Evolutionary conservation across 1,139 yeast species (phyloP).

Genomic region (Diutina scorzettiae): DNA sequence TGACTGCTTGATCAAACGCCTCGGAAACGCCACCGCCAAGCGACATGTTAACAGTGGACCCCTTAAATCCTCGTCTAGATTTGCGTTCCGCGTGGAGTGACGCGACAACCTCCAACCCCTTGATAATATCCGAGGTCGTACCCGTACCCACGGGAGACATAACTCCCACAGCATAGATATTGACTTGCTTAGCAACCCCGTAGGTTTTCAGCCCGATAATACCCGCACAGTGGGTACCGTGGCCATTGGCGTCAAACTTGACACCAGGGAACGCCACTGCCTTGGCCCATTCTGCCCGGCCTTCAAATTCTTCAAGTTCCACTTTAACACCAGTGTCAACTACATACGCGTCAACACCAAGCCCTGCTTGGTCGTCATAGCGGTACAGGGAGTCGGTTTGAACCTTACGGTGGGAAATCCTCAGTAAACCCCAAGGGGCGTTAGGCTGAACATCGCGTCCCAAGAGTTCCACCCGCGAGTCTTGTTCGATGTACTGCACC

Average conservation of each 20-base stretch:
- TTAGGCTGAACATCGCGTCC: neutral
- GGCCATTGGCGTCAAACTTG: constrained; percentile 26
- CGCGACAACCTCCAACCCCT: constrained; percentile 32
- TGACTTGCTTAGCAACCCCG: constrained; percentile 32
- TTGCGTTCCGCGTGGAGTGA: constrained; percentile 23
- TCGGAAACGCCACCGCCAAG: constrained; percentile 31
- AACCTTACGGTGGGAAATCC: constrained; percentile 14
- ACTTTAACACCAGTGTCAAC: constrained; percentile 32
- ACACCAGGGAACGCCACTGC: constrained; percentile 27
- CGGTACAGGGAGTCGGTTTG: constrained; percentile 13
- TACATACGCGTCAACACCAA: constrained; percentile 33
- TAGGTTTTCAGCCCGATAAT: constrained; percentile 30
- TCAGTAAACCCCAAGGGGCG: constrained; percentile 6
- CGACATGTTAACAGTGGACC: constrained; percentile 33
- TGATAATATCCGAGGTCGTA: constrained; percentile 29
- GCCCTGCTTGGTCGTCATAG: constrained; percentile 28
- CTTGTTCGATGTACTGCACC: neutral
- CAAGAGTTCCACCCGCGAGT: neutral
- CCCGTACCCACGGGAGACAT: constrained; percentile 31
- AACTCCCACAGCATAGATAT: constrained; percentile 31
- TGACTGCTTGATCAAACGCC: constrained; percentile 31
- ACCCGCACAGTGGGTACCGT: constrained; percentile 38
- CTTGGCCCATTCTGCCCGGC: constrained; percentile 32
- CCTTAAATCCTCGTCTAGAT: constrained; percentile 23
- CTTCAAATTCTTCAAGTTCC: constrained; percentile 29